phyloP scores from a whole-genome alignment of 805 yeast genomes.

The Tetrapisispora iriomotensis region DNA sequence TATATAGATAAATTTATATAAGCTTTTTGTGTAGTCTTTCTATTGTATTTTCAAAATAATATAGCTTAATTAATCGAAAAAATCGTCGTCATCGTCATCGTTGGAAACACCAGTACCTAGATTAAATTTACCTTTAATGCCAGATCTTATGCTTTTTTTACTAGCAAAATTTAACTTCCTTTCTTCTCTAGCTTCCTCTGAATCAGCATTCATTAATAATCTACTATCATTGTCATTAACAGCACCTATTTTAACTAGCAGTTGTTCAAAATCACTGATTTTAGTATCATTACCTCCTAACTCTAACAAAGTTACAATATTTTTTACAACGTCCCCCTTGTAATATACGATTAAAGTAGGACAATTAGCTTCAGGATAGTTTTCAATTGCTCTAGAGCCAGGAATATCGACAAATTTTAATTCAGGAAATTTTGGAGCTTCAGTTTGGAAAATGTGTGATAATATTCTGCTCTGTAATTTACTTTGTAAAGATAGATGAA shows the following conservation, averaged over 20 bases:
- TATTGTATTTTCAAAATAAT: not conserved
- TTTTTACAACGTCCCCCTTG: slow-evolving; percentile 69
- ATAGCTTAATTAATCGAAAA: slow-evolving; percentile 35
- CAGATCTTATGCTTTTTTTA: slow-evolving; percentile 44
- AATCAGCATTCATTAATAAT: slow-evolving; percentile 49
- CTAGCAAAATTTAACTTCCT: slow-evolving; percentile 41
- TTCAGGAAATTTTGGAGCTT: slow-evolving; percentile 66
- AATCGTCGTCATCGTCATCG: slow-evolving; percentile 38
- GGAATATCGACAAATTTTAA: slow-evolving; percentile 86
- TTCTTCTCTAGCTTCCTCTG: slow-evolving; percentile 48
- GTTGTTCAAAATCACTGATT: slow-evolving; percentile 58
- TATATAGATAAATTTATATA: no score
- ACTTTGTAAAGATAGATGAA: slow-evolving; percentile 65
- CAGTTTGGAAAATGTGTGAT: slow-evolving; percentile 41
- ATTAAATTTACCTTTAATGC: slow-evolving; percentile 25
- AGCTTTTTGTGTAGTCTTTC: no score
- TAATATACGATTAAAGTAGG: slow-evolving; percentile 84
- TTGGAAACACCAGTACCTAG: slow-evolving; percentile 28
- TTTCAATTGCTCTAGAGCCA: slow-evolving; percentile 85
- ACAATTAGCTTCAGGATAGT: slow-evolving; percentile 81
- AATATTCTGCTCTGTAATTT: slow-evolving; percentile 67
- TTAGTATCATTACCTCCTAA: slow-evolving; percentile 78
- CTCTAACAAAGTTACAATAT: slow-evolving; percentile 67
- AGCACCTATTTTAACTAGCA: slow-evolving; percentile 58
- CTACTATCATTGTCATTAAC: slow-evolving; percentile 60